phyloP scores from a whole-genome alignment of 805 yeast species.

The Candida railenensis region DNA sequence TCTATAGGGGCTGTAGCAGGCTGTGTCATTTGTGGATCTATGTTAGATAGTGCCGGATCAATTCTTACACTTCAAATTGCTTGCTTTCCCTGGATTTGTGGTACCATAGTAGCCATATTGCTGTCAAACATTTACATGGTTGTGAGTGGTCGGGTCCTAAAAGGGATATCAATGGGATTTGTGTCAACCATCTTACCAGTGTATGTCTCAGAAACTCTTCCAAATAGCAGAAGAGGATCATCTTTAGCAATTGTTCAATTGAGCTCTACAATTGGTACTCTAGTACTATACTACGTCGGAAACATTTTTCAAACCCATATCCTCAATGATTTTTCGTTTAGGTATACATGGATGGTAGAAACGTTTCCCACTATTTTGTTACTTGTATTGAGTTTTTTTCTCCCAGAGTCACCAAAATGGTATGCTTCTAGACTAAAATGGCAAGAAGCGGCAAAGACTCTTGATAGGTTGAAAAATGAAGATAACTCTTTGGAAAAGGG shows the following conservation, averaged over 20 bases:
- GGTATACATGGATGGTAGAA: slow-evolving; percentile 19
- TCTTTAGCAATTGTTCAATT: slow-evolving; percentile 23
- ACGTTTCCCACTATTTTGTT: slow-evolving; percentile 19
- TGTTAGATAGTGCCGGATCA: slow-evolving; percentile 29
- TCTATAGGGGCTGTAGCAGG: slow-evolving; percentile 40
- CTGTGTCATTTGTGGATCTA: slow-evolving; percentile 26
- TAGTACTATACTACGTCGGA: slow-evolving; percentile 15
- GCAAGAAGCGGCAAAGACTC: slow-evolving; percentile 29
- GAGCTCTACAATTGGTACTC: slow-evolving; percentile 17
- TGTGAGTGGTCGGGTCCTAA: slow-evolving; percentile 26
- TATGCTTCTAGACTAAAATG: slow-evolving; percentile 27
- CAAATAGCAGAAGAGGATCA: slow-evolving; percentile 20
- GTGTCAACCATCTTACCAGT: slow-evolving; percentile 29
- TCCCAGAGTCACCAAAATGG: slow-evolving; percentile 36
- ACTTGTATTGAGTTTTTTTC: slow-evolving; percentile 15
- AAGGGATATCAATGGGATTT: slow-evolving; percentile 33
- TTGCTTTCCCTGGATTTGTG: slow-evolving; percentile 27
- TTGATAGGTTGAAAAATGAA: slow-evolving; percentile 16
- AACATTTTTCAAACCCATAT: slow-evolving; percentile 12
- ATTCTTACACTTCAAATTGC: slow-evolving; percentile 21
- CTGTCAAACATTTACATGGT: slow-evolving; percentile 24
- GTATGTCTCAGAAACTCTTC: slow-evolving; percentile 29
- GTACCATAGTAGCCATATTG: slow-evolving; percentile 20
- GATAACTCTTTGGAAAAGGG: slow-evolving; percentile 8
- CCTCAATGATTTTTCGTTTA: slow-evolving; percentile 12